phyloP scores from a whole-genome alignment of 1,139 yeast genomes.

The Blastobotrys elegans region DNA sequence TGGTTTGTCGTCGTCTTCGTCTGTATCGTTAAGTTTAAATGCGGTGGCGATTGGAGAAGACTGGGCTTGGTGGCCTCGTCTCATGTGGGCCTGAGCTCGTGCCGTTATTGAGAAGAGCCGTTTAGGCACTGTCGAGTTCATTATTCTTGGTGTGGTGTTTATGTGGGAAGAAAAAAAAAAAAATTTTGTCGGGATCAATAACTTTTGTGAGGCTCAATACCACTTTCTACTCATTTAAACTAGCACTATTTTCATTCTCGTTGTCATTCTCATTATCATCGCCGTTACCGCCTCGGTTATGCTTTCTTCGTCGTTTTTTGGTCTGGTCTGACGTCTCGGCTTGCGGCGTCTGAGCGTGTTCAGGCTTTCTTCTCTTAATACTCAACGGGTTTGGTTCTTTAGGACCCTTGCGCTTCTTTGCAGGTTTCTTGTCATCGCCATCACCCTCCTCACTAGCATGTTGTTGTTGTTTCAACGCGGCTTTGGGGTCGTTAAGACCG shows the following conservation, averaged over 20 bases:
- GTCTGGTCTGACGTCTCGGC: not conserved
- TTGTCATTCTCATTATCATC: not conserved
- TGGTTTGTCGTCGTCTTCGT: conserved; percentile 23
- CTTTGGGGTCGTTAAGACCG: conserved; percentile 63
- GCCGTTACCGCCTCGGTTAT: conserved; percentile 5
- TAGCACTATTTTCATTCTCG: no score
- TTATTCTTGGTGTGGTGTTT: no score
- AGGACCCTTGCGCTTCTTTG: conserved; percentile 60
- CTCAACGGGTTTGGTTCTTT: conserved; percentile 82
- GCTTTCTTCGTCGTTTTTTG: conserved; percentile 15
- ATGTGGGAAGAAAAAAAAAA: conserved; percentile 1
- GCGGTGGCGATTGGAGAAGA: conserved; percentile 30
- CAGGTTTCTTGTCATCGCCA: conserved; percentile 20
- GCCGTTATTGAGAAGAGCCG: conserved; percentile 5
- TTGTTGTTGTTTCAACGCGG: conserved; percentile 36
- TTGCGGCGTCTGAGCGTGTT: conserved; percentile 6
- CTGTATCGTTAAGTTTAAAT: conserved; percentile 29
- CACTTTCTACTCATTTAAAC: no score
- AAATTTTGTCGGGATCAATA: no score
- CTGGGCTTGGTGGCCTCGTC: conserved; percentile 4
- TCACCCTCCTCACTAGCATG: conserved; percentile 22
- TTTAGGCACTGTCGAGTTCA: not conserved
- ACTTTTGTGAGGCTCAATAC: no score
- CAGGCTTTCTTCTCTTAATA: conserved; percentile 48
- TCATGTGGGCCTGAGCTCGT: conserved; percentile 6